A percentile compares a stretch with the other conserved stretches of the same genome.
Evolutionary conservation across 2,329 filamentous ascomycete species (phyloP).

Genomic region (Zalaria sp.): DNA sequence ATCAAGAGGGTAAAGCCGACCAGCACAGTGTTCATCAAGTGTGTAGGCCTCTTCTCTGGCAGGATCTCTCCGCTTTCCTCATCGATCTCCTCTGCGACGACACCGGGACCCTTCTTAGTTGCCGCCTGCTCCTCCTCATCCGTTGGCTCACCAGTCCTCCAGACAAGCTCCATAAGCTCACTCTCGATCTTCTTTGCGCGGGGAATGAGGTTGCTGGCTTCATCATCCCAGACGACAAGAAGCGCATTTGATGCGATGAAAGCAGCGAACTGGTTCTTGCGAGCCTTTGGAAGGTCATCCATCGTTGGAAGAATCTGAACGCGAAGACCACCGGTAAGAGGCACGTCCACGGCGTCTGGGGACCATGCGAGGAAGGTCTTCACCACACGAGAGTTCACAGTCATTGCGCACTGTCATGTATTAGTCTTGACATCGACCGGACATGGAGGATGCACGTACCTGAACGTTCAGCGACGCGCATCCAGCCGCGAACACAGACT

Average conservation of each 20-base stretch:
- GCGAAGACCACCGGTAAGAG: conserved; percentile 60
- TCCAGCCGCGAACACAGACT: conserved; percentile 49
- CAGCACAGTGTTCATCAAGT: conserved; percentile 56
- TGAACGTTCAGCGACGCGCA: conserved; percentile 58
- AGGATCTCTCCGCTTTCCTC: conserved; percentile 56
- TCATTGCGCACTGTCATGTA: conserved; percentile 53
- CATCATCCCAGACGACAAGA: conserved; percentile 71
- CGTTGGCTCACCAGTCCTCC: conserved; percentile 43
- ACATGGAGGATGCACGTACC: conserved; percentile 28
- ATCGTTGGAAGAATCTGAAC: conserved; percentile 63
- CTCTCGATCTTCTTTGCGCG: conserved; percentile 60
- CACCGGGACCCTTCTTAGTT: conserved; percentile 31
- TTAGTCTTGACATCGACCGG: conserved; percentile 8
- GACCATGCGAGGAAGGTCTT: conserved; percentile 64
- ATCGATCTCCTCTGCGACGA: conserved; percentile 46
- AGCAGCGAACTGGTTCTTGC: conserved; percentile 69
- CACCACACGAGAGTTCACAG: conserved; percentile 65
- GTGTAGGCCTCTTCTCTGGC: conserved; percentile 50
- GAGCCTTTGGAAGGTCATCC: conserved; percentile 53
- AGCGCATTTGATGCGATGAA: conserved; percentile 60
- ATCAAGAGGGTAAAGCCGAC: conserved; percentile 53
- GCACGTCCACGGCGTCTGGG: conserved; percentile 59
- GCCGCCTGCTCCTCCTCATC: conserved; percentile 42
- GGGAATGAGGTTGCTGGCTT: conserved; percentile 54
- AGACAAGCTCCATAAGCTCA: conserved; percentile 65